Evolutionary conservation across 1,284 basidiomycete genomes (phyloP).

Genomic region (Apiotrichum domesticum): DNA sequence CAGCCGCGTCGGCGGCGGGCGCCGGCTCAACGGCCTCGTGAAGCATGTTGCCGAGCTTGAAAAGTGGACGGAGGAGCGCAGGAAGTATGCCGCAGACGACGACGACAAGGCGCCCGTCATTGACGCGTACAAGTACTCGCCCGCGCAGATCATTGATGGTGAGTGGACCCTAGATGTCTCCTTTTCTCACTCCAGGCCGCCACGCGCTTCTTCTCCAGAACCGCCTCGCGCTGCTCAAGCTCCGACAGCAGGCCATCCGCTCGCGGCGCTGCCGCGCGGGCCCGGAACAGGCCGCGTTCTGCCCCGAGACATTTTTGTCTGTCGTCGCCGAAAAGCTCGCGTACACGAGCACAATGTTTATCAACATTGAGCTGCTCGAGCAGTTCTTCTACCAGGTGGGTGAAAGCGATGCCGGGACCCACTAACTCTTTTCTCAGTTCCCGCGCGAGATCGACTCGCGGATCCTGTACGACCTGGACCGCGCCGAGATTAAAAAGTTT

Average conservation of each 20-base stretch:
- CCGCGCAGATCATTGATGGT: constrained; percentile 86
- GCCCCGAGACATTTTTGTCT: constrained; percentile 93
- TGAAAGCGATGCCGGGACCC: not conserved
- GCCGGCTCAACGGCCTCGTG: constrained; percentile 71
- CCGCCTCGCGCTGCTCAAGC: constrained; percentile 71
- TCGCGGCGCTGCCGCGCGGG: constrained; percentile 81
- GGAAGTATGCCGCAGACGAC: constrained; percentile 22
- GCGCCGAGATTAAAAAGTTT: constrained; percentile 74
- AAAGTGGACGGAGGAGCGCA: constrained; percentile 66
- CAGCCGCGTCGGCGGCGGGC: constrained; percentile 74
- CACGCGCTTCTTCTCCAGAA: constrained; percentile 84
- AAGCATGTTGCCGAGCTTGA: constrained; percentile 78
- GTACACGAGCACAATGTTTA: constrained; percentile 94
- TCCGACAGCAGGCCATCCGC: constrained; percentile 75
- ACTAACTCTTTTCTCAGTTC: constrained; percentile 55
- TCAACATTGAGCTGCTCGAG: constrained; percentile 93
- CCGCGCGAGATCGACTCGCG: constrained; percentile 96
- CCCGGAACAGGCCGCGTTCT: constrained; percentile 78
- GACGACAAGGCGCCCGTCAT: constrained; percentile 49
- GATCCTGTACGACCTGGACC: constrained; percentile 83
- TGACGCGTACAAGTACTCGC: constrained; percentile 81
- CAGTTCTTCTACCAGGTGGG: constrained; percentile 96
- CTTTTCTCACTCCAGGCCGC: constrained; percentile 56
- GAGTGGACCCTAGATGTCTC: constrained; percentile 31
- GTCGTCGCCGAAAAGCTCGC: constrained; percentile 96